A percentile compares a stretch with the other conserved stretches of the same genome.
Conservation (phyloP, 192 early-diverging fungal species). For the Geranomyces michiganensis region DNA sequence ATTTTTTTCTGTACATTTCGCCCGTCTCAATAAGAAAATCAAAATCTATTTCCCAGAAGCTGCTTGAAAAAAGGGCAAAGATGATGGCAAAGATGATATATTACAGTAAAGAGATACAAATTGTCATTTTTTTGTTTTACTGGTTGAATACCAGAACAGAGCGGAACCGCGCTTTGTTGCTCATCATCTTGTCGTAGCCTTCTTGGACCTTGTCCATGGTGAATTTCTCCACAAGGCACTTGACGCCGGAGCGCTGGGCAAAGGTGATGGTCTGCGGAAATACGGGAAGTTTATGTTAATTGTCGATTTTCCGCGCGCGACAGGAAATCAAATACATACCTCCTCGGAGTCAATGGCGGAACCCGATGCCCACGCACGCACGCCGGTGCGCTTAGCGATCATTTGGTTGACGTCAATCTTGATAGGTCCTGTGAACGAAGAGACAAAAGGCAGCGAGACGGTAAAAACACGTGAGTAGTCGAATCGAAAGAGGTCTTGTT, state of each 20-base stretch:
- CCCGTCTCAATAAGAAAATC: too few species aligned
- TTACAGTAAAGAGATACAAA: too few species aligned
- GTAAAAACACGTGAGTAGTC: too few species aligned
- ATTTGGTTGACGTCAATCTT: constrained; percentile 23
- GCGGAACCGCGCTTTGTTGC: constrained; percentile 31
- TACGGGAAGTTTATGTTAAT: too few species aligned
- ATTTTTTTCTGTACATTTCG: too few species aligned
- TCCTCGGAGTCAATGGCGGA: constrained; percentile 37
- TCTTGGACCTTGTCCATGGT: constrained; percentile 16
- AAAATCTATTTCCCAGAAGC: too few species aligned
- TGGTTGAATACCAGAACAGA: constrained; percentile 29
- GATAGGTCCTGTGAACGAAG: constrained; percentile 14
- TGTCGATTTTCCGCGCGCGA: too few species aligned
- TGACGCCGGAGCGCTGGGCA: constrained; percentile 12
- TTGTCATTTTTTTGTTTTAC: neutral
- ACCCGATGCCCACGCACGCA: constrained; percentile 34
- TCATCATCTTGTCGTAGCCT: constrained; percentile 31
- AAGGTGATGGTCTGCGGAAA: constrained; percentile 29
- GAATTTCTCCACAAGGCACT: constrained; percentile 29
- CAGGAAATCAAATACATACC: too few species aligned
- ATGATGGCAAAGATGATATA: too few species aligned
- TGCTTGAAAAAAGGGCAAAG: too few species aligned
- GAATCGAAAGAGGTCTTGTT: too few species aligned
- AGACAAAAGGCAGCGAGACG: too few species aligned
- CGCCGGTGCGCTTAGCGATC: constrained; percentile 22